These are phyloP conservation scores for Mycena sp. DNA, from an alignment of 1,284 basidiomycete species.

Conservation along the genomic window DNA sequence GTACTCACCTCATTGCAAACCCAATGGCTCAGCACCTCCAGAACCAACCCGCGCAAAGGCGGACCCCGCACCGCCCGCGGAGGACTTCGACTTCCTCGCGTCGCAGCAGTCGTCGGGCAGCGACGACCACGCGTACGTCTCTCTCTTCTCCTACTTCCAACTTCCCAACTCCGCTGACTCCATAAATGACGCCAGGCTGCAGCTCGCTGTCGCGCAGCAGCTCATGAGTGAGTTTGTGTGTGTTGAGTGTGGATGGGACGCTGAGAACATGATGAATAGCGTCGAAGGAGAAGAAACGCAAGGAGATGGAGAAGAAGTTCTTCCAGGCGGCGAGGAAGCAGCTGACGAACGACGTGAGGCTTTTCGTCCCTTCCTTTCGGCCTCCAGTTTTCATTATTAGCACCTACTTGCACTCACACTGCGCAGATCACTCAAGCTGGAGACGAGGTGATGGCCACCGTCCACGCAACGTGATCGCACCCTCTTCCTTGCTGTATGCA, in stretches of 20 bases:
- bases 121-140: conserved; percentile 26
- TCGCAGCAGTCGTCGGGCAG: conserved; percentile 29
- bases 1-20: too few species aligned
- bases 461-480: conserved; percentile 1
- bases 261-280: not conserved
- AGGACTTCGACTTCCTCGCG: conserved; percentile 30
- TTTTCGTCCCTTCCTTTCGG: not conserved
- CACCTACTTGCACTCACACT: too few species aligned
- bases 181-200: conserved; percentile 3
- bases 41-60: too few species aligned
- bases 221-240: conserved; percentile 16
- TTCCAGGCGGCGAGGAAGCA: conserved; percentile 19
- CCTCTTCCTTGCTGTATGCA: not conserved
- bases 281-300: conserved; percentile 29
- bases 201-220: conserved; percentile 28
- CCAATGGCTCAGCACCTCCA: too few species aligned
- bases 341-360: conserved; percentile 14
- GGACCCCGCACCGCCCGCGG: too few species aligned
- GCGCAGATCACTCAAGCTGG: conserved; percentile 6
- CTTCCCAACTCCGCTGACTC: not conserved
- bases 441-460: conserved; percentile 5
- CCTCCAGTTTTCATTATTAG: not conserved
- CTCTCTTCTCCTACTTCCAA: not conserved
- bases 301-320: conserved; percentile 28
- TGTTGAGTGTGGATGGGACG: not conserved